Percentiles rank a stretch among this genome's conserved stretches.
phyloP scores from a whole-genome alignment of 495 filamentous ascomycete genomes.

The Delitschia confertaspora region DNA sequence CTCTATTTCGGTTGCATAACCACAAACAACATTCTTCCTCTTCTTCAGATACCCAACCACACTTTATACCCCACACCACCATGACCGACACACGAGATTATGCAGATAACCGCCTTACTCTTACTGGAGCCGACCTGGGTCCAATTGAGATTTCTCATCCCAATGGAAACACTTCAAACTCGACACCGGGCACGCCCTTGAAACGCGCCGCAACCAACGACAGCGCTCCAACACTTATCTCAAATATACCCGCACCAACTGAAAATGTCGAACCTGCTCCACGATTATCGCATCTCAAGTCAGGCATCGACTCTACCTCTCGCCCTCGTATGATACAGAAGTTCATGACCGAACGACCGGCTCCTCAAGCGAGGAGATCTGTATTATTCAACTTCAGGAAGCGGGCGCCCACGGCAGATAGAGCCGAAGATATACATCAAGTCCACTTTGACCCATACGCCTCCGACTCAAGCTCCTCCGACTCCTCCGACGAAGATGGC shows the following conservation, averaged over 20 bases:
- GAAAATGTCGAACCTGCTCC: too few relatives aligned
- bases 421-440: not conserved
- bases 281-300: not conserved
- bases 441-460: constrained; percentile 20
- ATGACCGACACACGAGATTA: constrained; percentile 14
- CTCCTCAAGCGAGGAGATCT: not conserved
- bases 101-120: not conserved
- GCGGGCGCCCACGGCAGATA: not conserved
- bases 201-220: not conserved
- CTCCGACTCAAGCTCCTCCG: constrained; percentile 12
- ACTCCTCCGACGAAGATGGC: constrained; percentile 11
- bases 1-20: too few relatives aligned
- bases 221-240: not conserved
- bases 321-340: constrained; percentile 5
- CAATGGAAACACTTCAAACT: not conserved
- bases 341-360: constrained; percentile 12
- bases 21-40: too few relatives aligned
- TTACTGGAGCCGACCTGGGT: constrained; percentile 9
- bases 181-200: constrained; percentile 1
- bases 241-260: not conserved
- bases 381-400: constrained; percentile 4
- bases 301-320: not conserved
- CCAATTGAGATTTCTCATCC: constrained; percentile 6
- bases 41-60: too few relatives aligned
- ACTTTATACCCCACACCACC: constrained; percentile 1